These are phyloP conservation scores for Cladosporium velox DNA, from an alignment of 2,329 filamentous ascomycete species.

Conservation along the genomic window DNA sequence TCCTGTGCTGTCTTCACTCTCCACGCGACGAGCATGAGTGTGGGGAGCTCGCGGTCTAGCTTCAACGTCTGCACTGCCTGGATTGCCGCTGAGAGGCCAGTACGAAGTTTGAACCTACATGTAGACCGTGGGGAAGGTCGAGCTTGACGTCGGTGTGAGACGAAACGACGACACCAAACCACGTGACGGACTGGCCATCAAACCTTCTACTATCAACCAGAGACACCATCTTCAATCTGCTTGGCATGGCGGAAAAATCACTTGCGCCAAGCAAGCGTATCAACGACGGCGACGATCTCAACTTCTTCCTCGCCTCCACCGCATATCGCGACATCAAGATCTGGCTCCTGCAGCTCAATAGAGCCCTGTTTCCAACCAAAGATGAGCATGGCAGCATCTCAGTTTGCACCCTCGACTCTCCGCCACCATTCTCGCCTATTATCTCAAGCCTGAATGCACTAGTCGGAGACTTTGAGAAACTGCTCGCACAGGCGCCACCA, in stretches of 20 bases:
- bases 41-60: not conserved
- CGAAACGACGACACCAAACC: not conserved
- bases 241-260: constrained; percentile 1
- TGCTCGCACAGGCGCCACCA: constrained; percentile 79
- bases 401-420: constrained; percentile 48
- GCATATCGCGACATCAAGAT: constrained; percentile 86
- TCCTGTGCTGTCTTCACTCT: constrained; percentile 11
- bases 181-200: not conserved
- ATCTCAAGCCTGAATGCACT: constrained; percentile 67
- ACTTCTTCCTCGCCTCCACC: constrained; percentile 73
- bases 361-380: constrained; percentile 75
- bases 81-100: too few relatives aligned
- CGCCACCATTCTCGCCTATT: constrained; percentile 48
- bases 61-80: too few relatives aligned
- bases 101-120: too few relatives aligned
- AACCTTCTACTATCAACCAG: not conserved
- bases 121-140: too few relatives aligned
- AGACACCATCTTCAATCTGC: too few relatives aligned
- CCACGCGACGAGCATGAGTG: constrained; percentile 2
- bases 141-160: not conserved
- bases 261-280: constrained; percentile 73
- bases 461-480: constrained; percentile 62
- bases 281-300: constrained; percentile 79
- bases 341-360: constrained; percentile 88
- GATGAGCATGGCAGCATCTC: constrained; percentile 37